Evolutionary conservation across 345 rosid species (phyloP), one percentile per base, ranked within the genome.

Genomic region (Lepidium africanum): DNA sequence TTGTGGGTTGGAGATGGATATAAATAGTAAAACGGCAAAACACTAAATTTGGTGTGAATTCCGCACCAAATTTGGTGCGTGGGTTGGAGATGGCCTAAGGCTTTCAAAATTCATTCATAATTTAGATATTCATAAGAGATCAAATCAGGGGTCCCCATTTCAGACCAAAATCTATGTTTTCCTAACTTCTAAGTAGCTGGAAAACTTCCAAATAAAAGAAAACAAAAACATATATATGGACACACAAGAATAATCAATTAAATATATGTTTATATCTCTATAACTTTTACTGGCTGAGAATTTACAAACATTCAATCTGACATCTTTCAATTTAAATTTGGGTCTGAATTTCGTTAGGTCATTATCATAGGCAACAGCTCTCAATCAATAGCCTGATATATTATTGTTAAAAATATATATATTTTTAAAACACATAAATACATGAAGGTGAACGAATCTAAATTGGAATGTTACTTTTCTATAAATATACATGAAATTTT

Each of bases 261-360:
- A 30, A 58, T 50, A 63, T 38, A 16, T n/a, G 10, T 61, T 14
- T 53, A 35, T 43, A 57, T 47, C 7, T 58, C 3, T 17, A 42
- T 49, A 59, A 13, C 32, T 52, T 51, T 67, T 60, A 62, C 42
- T 62, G 78, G 70, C 59, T 43, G 65, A 61, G 61, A 55, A 46
- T 60, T 46, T 54, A 62, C 25, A 69, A 75, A 75, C 65, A 63
- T 75, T 75, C 74, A 75, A 14, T n/a, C 78, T 68, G 65, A 75
- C 74, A 69, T 27, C 41, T 43, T 60, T 68, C 55, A 74, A 74
- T 53, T 67, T 36, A 61, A n/a, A 47, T 68, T 63, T 54, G 64
- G 58, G 46, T 37, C 56, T 53, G 54, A 58, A 46, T 68, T 74
- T 68, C 42, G 78, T 68, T 54, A 9, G 33, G 78, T 75, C 78